These are phyloP conservation scores for Coprinopsis sp. DNA, from an alignment of 768 basidiomycete genomes.

Conservation along the genomic window DNA sequence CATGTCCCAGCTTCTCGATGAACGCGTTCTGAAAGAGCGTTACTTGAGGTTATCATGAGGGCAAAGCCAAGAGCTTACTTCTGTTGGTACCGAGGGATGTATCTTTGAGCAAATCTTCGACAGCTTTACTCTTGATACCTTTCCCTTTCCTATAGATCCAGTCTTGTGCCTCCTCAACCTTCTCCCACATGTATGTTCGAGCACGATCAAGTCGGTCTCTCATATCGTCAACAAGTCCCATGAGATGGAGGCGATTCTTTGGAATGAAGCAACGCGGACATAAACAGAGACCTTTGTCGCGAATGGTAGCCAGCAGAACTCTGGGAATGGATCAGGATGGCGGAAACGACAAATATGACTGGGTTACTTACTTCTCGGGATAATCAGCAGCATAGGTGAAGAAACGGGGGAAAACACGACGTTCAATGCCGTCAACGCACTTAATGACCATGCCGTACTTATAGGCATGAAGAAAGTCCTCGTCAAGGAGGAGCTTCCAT, in stretches of 20 bases:
- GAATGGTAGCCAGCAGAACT: conserved; percentile 23
- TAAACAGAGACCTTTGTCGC: conserved; percentile 32
- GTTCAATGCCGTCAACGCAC: conserved; percentile 7
- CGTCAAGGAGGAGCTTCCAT: no score
- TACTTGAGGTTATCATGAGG: background rate
- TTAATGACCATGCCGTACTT: conserved; percentile 5
- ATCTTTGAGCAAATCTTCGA: conserved; percentile 19
- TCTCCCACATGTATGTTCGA: conserved; percentile 11
- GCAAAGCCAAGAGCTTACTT: conserved; percentile 15
- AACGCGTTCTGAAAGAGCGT: conserved; percentile 20
- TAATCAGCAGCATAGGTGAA: conserved; percentile 9
- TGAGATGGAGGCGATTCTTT: conserved; percentile 21
- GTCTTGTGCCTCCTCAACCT: conserved; percentile 6
- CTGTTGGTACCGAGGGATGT: conserved; percentile 24
- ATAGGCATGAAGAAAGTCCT: conserved; percentile 6
- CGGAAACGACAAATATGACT: no score
- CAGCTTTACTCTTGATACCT: conserved; percentile 7
- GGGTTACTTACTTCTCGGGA: conserved; percentile 8
- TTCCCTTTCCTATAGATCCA: conserved; percentile 8
- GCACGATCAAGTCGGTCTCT: conserved; percentile 1
- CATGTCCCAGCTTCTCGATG: conserved; percentile 12
- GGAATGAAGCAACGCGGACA: conserved; percentile 32
- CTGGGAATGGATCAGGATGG: background rate
- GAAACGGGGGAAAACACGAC: conserved; percentile 3
- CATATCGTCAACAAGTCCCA: conserved; percentile 26